Evolutionary conservation across 306 rosid species (phyloP), one percentile per base, ranked within the genome.

Genomic region (Astragalus glycyphyllos): DNA sequence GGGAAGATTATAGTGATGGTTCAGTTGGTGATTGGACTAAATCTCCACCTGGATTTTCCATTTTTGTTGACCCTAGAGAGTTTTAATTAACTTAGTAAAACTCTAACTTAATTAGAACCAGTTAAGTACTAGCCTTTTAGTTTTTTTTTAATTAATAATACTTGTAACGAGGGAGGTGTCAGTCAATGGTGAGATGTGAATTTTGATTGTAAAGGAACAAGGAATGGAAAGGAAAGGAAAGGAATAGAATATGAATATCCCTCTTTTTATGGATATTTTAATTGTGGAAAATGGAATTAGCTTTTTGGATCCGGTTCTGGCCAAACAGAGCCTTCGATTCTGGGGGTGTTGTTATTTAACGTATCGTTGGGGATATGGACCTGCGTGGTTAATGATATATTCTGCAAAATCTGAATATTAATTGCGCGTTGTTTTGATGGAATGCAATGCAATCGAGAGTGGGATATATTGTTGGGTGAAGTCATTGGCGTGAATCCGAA

Each of bases 31-130:
- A 94, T 78, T 91, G 99, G 98, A 87, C 99, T 3, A 94, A 94
- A 70, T 91, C 99, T 6, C 71, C 86, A 5, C 96, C 99, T 62
- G 96, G 87, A 56, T 34, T 68, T 69, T 87, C 99, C 51, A 86
- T 94, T 86, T 94, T 94, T 56, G 97, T 94, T 78, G 99, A 94
- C 74, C 99, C 99, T 1, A 87, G 99, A 77, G 99, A 94, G 77
- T 6, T 94, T 66, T 92, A 69, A 74, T 83, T 9, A 49, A 51
- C 67, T 23, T 6, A 13, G 9, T 53, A n/a, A n/a, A n/a, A 62
- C 31, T 26, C 31, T 26, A 26, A 26, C 31, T 26, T 20, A 20
- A 20, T 20, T 20, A 26, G 53, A 54, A 45, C 7, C 4, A 48
- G 16, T 0, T 34, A 32, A 3, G 6, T 32, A n/a, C n/a, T n/a